Percentiles rank a stretch among this genome's conserved stretches.
Evolutionary conservation across 116 monocot genomes (phyloP).

Genomic region (Posidonia oceanica): DNA sequence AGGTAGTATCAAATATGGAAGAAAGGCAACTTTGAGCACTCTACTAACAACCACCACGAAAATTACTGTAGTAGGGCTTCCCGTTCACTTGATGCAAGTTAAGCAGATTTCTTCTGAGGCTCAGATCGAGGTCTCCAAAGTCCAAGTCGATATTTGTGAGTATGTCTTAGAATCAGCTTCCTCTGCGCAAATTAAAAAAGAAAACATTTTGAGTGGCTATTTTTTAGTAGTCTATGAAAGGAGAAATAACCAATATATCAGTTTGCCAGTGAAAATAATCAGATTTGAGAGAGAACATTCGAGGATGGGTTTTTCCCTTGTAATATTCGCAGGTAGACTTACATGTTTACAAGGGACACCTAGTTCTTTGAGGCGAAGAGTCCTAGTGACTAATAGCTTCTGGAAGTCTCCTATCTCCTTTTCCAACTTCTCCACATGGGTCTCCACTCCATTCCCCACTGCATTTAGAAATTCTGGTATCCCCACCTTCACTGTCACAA

Average conservation of each 20-base stretch:
- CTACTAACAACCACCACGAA: no score
- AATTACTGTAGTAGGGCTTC: no score
- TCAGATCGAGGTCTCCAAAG: slow-evolving; percentile 27
- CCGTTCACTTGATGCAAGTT: background rate
- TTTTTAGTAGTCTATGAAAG: no score
- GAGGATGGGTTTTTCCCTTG: no score
- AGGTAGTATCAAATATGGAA: no score
- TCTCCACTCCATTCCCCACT: slow-evolving; percentile 72
- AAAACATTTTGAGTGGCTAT: no score
- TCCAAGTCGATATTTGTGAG: slow-evolving; percentile 22
- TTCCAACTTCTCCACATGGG: slow-evolving; percentile 68
- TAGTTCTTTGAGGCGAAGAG: slow-evolving; percentile 79
- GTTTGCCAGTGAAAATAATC: no score
- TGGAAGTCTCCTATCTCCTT: slow-evolving; percentile 75
- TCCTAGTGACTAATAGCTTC: slow-evolving; percentile 72
- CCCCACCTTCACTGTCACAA: slow-evolving; percentile 65
- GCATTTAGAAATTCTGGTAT: slow-evolving; percentile 77
- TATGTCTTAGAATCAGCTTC: slow-evolving; percentile 17
- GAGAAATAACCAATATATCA: no score
- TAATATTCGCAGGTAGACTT: background rate
- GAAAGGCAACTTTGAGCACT: no score
- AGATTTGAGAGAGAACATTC: background rate
- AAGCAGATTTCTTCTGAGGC: background rate
- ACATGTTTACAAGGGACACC: slow-evolving; percentile 95
- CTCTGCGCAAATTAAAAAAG: slow-evolving; percentile 4